Conservation (phyloP, 2,329 filamentous ascomycete genomes). For the Hymenoscyphus fraxineus region DNA sequence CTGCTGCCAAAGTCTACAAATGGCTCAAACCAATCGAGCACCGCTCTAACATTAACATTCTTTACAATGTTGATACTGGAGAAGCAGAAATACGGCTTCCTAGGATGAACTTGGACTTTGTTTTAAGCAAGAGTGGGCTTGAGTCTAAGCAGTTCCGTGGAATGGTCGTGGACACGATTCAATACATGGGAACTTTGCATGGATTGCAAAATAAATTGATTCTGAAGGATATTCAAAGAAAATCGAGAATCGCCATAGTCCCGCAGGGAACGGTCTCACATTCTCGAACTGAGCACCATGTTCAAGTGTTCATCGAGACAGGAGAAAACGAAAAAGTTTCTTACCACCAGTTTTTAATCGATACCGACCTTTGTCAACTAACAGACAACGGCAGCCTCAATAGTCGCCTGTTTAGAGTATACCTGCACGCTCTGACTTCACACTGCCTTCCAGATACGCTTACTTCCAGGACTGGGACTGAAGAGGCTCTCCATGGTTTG, state of each 20-base stretch:
- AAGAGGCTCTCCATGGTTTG: slow-evolving; percentile 49
- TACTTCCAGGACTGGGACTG: slow-evolving; percentile 47
- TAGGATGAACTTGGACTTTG: slow-evolving; percentile 46
- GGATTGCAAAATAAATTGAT: slow-evolving; percentile 58
- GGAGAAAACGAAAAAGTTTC: slow-evolving; percentile 12
- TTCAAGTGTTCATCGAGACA: slow-evolving; percentile 17
- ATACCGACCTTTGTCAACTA: slow-evolving; percentile 47
- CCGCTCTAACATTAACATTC: slow-evolving; percentile 36
- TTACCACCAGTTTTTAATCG: slow-evolving; percentile 46
- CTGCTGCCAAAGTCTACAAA: slow-evolving; percentile 32
- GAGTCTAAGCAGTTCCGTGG: slow-evolving; percentile 47
- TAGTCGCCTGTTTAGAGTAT: slow-evolving; percentile 45
- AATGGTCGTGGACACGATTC: slow-evolving; percentile 45
- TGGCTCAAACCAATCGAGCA: slow-evolving; percentile 40
- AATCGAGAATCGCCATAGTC: slow-evolving; percentile 48
- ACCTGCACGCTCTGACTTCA: slow-evolving; percentile 54
- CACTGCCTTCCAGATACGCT: slow-evolving; percentile 38
- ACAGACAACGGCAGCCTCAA: slow-evolving; percentile 40
- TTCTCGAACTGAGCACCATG: slow-evolving; percentile 32
- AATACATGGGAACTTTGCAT: slow-evolving; percentile 52
- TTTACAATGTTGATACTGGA: slow-evolving; percentile 17
- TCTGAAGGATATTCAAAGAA: slow-evolving; percentile 43
- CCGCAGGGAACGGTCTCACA: slow-evolving; percentile 42
- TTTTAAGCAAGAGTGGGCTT: slow-evolving; percentile 33
- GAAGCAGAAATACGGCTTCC: slow-evolving; percentile 41